Evolutionary conservation across 23 red algal genomes (phyloP).

Genomic region (Cyanidium caldarium): DNA sequence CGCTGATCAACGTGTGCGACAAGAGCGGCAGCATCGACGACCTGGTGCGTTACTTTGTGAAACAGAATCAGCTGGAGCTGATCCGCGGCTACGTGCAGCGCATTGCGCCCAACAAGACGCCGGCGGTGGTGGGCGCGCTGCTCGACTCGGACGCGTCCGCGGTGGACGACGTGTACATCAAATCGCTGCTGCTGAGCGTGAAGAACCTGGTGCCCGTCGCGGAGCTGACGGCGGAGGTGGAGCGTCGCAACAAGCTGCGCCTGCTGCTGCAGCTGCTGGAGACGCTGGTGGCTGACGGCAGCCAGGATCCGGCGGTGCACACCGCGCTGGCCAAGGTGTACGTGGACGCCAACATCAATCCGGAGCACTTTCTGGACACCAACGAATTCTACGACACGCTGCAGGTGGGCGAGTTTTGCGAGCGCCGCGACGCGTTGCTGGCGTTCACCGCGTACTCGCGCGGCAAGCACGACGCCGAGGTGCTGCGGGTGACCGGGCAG

Average conservation of each 20-base stretch:
- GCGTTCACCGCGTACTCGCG: conserved; percentile 74
- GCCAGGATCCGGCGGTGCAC: conserved; percentile 80
- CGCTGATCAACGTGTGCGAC: conserved; percentile 98
- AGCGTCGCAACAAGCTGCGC: conserved; percentile 54
- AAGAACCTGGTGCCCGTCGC: conserved; percentile 86
- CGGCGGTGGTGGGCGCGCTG: conserved; percentile 65
- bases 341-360: conserved; percentile 89
- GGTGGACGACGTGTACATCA: conserved; percentile 68
- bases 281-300: conserved; percentile 68
- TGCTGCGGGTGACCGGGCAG: conserved; percentile 60
- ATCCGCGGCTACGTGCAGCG: conserved; percentile 92
- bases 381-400: conserved; percentile 91
- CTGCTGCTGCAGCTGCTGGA: conserved; percentile 78
- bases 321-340: conserved; percentile 92
- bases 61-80: conserved; percentile 84
- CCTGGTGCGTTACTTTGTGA: conserved; percentile 92
- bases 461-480: conserved; percentile 80
- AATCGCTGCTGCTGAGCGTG: conserved; percentile 70
- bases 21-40: conserved; percentile 79
- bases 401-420: conserved; percentile 84
- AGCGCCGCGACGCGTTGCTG: conserved; percentile 84
- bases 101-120: conserved; percentile 70
- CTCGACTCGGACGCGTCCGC: conserved; percentile 48
- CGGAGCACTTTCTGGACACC: conserved; percentile 94
- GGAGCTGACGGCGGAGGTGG: conserved; percentile 53